Evolutionary conservation across 2,329 filamentous ascomycete genomes (phyloP).

Genomic region (Phialophora verrucosa): DNA sequence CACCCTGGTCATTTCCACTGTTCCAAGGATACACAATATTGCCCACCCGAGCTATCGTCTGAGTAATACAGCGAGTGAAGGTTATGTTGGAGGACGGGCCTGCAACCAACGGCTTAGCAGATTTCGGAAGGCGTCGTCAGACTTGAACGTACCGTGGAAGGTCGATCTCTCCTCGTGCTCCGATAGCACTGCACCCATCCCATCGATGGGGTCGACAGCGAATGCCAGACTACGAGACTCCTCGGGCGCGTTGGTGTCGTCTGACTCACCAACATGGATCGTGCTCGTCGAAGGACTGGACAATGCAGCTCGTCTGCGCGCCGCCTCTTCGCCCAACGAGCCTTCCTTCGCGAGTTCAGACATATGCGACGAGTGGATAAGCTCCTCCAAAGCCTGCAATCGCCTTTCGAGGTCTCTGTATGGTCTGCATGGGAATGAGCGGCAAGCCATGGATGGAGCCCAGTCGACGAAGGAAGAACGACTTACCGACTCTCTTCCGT

Average conservation of each 20-base stretch:
- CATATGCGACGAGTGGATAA: too few species aligned
- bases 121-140: background rate
- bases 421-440: too few species aligned
- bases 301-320: too few species aligned
- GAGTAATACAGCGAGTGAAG: background rate
- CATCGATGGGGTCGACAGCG: background rate
- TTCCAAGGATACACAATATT: background rate
- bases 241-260: background rate
- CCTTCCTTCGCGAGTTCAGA: too few species aligned
- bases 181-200: background rate
- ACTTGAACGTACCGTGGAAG: background rate
- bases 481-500: background rate
- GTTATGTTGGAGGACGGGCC: background rate
- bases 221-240: background rate
- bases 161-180: background rate
- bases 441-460: too few species aligned
- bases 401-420: too few species aligned
- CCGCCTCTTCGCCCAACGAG: too few species aligned
- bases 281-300: background rate
- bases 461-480: background rate
- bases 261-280: background rate
- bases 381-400: too few species aligned
- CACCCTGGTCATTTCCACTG: background rate
- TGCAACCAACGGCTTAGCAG: background rate
- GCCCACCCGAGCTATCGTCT: background rate